Evolutionary conservation across 2,329 filamentous ascomycete species (phyloP), one percentile per base, ranked within the genome.

Genomic region (Bertia moriformis): DNA sequence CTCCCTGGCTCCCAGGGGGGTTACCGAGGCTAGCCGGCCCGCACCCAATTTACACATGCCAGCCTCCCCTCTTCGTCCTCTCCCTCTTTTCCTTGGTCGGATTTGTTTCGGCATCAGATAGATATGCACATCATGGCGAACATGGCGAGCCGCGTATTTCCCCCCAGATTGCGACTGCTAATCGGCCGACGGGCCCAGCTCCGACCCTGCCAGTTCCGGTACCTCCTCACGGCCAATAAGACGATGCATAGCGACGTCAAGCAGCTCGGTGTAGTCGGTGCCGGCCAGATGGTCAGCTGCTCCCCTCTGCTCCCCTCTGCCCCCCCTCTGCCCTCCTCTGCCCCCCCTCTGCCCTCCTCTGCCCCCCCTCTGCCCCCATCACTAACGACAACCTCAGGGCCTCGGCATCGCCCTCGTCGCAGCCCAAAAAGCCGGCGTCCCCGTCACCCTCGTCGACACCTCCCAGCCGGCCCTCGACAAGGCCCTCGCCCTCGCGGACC

Each of bases 331-430:
- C 19, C 29, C 14, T 10, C 35, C 13, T 20, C 14, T n/a, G 12
- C 14, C 17, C 19, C 39, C 12, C 24, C 24, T 12, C 24, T n/a
- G 24, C n/a, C n/a, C 12, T 12, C 12, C 12, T n/a, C 24, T 35
- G 13, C 14, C 40, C 36, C 18, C 22, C 33, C 24, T 49, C n/a
- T n/a, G n/a, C n/a, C n/a, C n/a, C n/a, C n/a, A n/a, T 51, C 42
- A 46, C 60, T 65, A 60, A 59, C 59, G 55, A 62, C 46, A 42
- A 33, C 38, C 13, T 33, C 49, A 96, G 89, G 91, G 91, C 43
- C 66, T 98, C 35, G 91, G 91, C 42, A 98, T 98, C 57, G 91
- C 91, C 38, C 75, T 98, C 14, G 89, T 98, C 37, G 91, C 89
- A 38, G 86, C 89, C 33, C 78, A 85, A 47, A 87, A 68, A 56